Base-by-base conservation (phyloP, 2,329 filamentous ascomycete genomes). In the Aschersonia sp. region DNA sequence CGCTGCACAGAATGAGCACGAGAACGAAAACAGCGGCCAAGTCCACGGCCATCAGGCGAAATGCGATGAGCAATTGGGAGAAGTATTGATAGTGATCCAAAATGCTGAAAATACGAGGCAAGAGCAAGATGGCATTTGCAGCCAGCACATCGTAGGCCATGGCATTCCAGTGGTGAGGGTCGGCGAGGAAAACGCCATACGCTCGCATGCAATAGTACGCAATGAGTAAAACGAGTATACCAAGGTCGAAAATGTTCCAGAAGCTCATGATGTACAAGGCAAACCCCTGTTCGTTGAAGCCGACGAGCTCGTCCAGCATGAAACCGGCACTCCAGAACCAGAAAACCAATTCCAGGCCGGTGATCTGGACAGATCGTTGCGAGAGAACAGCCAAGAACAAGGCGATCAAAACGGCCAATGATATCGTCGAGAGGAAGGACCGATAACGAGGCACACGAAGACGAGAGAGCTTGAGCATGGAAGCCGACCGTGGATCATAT, bases 251-350 rank as follows among this genome's bases (percentile, higher is more conserved):
- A 39, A 89, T 79, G 63, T 96, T 96, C 90, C 90, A 96, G 63
- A 96, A 92, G 62, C 87, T 94, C 81, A 96, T 90, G 58, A 96
- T 87, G 66, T 96, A 97, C 32, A 97, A 76, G 39, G 88, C 89
- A 62, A 96, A 96, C 3, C 90, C 90, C 65, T 96, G 88, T 63
- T 97, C 90, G 55, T 89, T 95, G 71, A 96, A 96, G 9, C 89
- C 89, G 14, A 96, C 88, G 29, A 97, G 76, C 65, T 96, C 90
- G 58, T 96, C 90, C 33, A 96, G 78, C 87, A 96, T 94, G 64
- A 94, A 96, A 1, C 90, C 90, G 30, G 87, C 87, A 60, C 87
- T 94, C 89, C 90, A 97, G 63, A 96, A 87, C 90, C 90, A 97
- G 65, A 97, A 96, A 10, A 95, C 63, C 12, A 96, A 70, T 62